These are phyloP conservation scores for Septoria petroselini DNA, from an alignment of 2,329 filamentous ascomycete species.

Conservation along the genomic window DNA sequence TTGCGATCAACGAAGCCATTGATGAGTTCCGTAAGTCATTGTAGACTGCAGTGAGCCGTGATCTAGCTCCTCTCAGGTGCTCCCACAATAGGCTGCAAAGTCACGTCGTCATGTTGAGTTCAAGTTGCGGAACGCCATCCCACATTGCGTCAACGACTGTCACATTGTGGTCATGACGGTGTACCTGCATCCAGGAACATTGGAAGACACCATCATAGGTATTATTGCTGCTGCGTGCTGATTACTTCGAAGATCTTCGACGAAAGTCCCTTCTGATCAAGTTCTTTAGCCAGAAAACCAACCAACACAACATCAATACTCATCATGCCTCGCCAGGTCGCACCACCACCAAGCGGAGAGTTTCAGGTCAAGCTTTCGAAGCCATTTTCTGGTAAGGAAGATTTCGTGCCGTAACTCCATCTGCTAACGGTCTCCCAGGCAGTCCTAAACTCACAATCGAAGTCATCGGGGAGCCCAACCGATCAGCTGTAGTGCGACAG, in stretches of 20 bases:
- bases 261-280: not conserved
- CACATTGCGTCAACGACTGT: conserved; percentile 13
- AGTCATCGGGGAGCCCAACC: conserved; percentile 44
- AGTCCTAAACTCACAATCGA: conserved; percentile 37
- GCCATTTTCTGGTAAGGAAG: conserved; percentile 35
- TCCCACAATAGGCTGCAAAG: not conserved
- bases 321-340: conserved; percentile 38
- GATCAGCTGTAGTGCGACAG: conserved; percentile 38
- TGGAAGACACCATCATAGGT: conserved; percentile 2
- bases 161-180: conserved; percentile 3
- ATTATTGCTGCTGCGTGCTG: not conserved
- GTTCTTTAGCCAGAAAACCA: not conserved
- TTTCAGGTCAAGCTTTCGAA: conserved; percentile 36
- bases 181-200: conserved; percentile 11
- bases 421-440: conserved; percentile 28
- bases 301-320: not conserved
- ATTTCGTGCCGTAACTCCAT: conserved; percentile 17
- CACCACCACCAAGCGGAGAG: conserved; percentile 39
- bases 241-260: not conserved
- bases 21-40: not conserved
- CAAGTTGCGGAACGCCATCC: not conserved
- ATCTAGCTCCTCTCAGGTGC: not conserved
- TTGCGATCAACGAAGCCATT: not conserved
- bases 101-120: conserved; percentile 6
- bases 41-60: not conserved